Evolutionary conservation across 2,329 filamentous ascomycete species (phyloP), one percentile per base, ranked within the genome.

Genomic region (Trichoderma oligosporum): DNA sequence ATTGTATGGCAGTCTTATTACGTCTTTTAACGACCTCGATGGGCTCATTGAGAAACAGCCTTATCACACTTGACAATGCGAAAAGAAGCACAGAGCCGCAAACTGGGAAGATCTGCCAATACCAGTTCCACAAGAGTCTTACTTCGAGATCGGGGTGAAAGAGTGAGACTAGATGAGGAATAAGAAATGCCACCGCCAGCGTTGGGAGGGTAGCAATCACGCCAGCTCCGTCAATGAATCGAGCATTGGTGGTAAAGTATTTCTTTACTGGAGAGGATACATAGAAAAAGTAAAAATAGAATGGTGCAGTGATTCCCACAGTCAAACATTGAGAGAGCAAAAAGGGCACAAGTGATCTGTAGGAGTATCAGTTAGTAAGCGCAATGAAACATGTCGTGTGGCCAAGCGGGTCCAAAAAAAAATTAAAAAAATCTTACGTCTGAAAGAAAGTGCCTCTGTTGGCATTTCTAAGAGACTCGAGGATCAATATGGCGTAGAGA

Each of bases 121-220:
- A 39, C 67, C 68, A 70, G 16, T 65, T 68, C 62, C 65, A 69
- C 67, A 64, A 70, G 25, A 68, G 61, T 14, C 67, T 61, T 0
- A 33, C 35, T 24, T 67, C 61, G 0, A 68, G 55, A 14, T 60
- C 61, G 5, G 56, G 24, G 11, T 64, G 63, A 7, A 69, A 61
- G 39, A 61, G 67, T 0, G 60, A 66, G 0, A 58, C 45, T 1
- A 66, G 57, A 33, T 63, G 62, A 0, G 68, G 61, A 2, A 59
- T 0, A 4, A 64, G 61, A 12, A 66, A 70, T 0, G 55, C 49
- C 12, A 65, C 2, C 0, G 61, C 1, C 1, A 70, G 2, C 0
- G 61, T 59, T 0, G 64, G 64, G 2, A 68, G n/a, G 5, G 68
- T 9, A 2, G 63, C 61, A 0, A 55, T 7, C 7, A 62, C 63